phyloP scores from a whole-genome alignment of 345 rosid species.

The Gossypium australe region DNA sequence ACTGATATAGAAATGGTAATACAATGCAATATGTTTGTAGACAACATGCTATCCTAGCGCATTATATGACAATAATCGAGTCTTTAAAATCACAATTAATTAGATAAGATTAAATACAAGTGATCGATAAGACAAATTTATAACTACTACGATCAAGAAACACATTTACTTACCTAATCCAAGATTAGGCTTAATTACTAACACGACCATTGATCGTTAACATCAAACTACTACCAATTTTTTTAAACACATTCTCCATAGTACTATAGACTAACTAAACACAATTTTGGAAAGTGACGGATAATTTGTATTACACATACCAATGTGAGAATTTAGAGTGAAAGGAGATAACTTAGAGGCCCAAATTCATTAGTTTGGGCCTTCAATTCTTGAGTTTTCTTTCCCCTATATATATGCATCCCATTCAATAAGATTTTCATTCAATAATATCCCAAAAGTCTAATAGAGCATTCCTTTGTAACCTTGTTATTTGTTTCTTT shows the following conservation, averaged over 20 bases:
- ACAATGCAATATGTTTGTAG: not conserved
- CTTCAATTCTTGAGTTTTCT: not conserved
- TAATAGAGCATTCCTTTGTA: not conserved
- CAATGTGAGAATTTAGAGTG: not conserved
- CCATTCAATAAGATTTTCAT: not conserved
- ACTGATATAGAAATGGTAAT: not conserved
- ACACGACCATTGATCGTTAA: not conserved
- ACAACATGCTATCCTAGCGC: not conserved
- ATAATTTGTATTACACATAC: not conserved
- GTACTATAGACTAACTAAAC: not conserved
- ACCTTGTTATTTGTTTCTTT: not conserved
- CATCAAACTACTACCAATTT: not conserved
- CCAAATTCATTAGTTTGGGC: not conserved
- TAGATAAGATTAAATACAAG: not conserved
- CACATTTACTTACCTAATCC: not conserved
- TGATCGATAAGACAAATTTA: not conserved
- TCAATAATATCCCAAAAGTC: not conserved
- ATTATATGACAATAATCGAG: not conserved
- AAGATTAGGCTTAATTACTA: not conserved
- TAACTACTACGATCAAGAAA: not conserved
- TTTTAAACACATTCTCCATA: not conserved
- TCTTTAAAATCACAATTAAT: not conserved
- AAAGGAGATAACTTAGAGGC: not conserved
- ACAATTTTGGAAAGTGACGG: not conserved
- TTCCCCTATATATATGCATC: not conserved